These are phyloP conservation scores for Teratosphaeria nubilosa DNA, from an alignment of 2,329 filamentous ascomycete species.

Conservation along the genomic window DNA sequence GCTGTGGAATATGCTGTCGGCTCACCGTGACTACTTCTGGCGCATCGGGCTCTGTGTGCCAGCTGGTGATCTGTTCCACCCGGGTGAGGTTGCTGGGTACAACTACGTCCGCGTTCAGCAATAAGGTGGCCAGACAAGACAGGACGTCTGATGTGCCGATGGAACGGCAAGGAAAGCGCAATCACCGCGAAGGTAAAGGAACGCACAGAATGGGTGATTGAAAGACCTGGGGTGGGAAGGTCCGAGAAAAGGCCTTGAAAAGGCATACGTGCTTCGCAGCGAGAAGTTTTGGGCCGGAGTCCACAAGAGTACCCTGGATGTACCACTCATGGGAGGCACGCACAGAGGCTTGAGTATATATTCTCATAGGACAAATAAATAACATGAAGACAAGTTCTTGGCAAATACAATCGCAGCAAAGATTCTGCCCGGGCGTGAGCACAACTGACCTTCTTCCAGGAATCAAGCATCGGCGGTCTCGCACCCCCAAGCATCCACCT, in stretches of 20 bases:
- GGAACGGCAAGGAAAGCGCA: background rate
- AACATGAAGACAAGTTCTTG: too few species aligned
- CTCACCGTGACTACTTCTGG: slow-evolving; percentile 96
- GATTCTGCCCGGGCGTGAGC: too few species aligned
- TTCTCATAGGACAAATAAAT: too few species aligned
- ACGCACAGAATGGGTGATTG: background rate
- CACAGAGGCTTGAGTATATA: background rate
- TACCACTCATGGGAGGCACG: background rate
- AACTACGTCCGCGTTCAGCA: background rate
- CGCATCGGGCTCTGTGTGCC: slow-evolving; percentile 81
- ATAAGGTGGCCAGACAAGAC: background rate
- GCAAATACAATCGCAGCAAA: too few species aligned
- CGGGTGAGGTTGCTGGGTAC: slow-evolving; percentile 11
- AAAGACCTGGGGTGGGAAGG: too few species aligned
- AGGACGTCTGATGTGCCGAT: background rate
- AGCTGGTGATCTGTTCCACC: slow-evolving; percentile 22
- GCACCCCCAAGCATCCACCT: too few species aligned
- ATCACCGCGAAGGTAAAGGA: background rate
- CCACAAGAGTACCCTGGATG: background rate
- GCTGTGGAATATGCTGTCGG: slow-evolving; percentile 88
- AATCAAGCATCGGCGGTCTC: too few species aligned
- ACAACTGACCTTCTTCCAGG: too few species aligned
- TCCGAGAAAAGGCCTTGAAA: background rate
- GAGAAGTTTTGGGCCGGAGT: background rate
- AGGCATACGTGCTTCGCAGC: background rate